phyloP scores from a whole-genome alignment of 2,329 filamentous ascomycete genomes.

The Colletotrichum australisinense region DNA sequence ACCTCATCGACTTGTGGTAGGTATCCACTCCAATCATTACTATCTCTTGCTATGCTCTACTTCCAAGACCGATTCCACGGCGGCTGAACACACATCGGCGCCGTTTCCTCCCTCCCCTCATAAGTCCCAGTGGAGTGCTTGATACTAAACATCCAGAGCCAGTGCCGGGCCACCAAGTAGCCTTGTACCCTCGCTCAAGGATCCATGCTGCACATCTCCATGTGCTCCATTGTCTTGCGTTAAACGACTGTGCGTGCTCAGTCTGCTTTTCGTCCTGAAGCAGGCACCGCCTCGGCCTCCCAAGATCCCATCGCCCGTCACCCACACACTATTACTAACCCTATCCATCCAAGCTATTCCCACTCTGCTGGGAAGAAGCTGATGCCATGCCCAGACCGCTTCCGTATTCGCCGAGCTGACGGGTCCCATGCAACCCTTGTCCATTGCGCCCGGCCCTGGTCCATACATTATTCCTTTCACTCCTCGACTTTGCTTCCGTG shows the following conservation, averaged over 20 bases:
- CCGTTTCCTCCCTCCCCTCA: slow-evolving; percentile 27
- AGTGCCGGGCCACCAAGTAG: slow-evolving; percentile 24
- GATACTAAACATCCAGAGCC: slow-evolving; percentile 12
- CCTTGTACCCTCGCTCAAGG: slow-evolving; percentile 14
- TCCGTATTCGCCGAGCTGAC: slow-evolving; percentile 36
- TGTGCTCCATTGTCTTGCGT: slow-evolving; percentile 35
- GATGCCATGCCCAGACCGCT: slow-evolving; percentile 36
- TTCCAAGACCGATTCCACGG: slow-evolving; percentile 33
- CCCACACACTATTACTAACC: slow-evolving; percentile 30
- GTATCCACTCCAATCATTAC: slow-evolving; percentile 25
- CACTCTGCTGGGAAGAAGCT: slow-evolving; percentile 30
- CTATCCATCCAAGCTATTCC: slow-evolving; percentile 35
- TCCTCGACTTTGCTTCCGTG: slow-evolving; percentile 26
- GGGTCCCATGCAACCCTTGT: slow-evolving; percentile 33
- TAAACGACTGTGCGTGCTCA: slow-evolving; percentile 26
- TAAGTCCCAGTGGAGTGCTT: not conserved
- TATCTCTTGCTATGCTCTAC: slow-evolving; percentile 33
- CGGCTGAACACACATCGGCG: slow-evolving; percentile 32
- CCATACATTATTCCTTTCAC: slow-evolving; percentile 31
- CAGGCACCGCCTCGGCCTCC: slow-evolving; percentile 32
- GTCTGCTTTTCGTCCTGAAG: slow-evolving; percentile 37
- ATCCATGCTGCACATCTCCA: slow-evolving; percentile 34
- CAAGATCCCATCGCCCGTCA: slow-evolving; percentile 32
- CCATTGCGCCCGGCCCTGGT: slow-evolving; percentile 24
- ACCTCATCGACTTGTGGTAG: slow-evolving; percentile 31